Percentiles rank a stretch among this genome's conserved stretches.
phyloP scores from a whole-genome alignment of 2,329 filamentous ascomycete species.

The Pseudopithomyces chartarum region DNA sequence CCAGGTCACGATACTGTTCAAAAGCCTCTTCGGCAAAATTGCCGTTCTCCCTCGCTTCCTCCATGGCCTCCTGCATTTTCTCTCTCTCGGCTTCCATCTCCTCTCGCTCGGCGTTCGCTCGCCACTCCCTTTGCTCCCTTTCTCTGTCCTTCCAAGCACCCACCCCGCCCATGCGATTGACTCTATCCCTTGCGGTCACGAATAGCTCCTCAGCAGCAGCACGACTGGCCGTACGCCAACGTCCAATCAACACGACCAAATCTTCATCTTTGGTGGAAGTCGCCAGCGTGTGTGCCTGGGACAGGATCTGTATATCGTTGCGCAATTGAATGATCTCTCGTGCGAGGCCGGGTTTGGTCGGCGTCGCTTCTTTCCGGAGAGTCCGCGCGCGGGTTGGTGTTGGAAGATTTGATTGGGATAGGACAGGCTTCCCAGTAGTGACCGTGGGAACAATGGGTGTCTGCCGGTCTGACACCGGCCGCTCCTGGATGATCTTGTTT shows the following conservation, averaged over 20 bases:
- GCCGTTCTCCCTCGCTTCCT: slow-evolving; percentile 44
- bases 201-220: slow-evolving; percentile 72
- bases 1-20: slow-evolving; percentile 48
- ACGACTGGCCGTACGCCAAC: slow-evolving; percentile 66
- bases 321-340: slow-evolving; percentile 41
- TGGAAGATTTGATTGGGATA: slow-evolving; percentile 14
- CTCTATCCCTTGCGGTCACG: slow-evolving; percentile 61
- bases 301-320: slow-evolving; percentile 47
- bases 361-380: slow-evolving; percentile 15
- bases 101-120: slow-evolving; percentile 33
- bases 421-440: slow-evolving; percentile 18
- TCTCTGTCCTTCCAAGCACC: slow-evolving; percentile 56
- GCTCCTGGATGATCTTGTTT: neutral
- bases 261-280: slow-evolving; percentile 56
- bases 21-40: slow-evolving; percentile 54
- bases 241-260: slow-evolving; percentile 59
- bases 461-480: slow-evolving; percentile 6
- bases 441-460: slow-evolving; percentile 19
- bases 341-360: slow-evolving; percentile 30
- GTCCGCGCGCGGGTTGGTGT: slow-evolving; percentile 14
- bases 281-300: slow-evolving; percentile 46
- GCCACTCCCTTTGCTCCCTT: slow-evolving; percentile 38
- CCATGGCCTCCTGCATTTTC: slow-evolving; percentile 51
- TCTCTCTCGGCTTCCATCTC: slow-evolving; percentile 47
- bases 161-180: slow-evolving; percentile 68